Conservation (phyloP, 1,284 basidiomycete genomes). For the Amylostereum chailletii region DNA sequence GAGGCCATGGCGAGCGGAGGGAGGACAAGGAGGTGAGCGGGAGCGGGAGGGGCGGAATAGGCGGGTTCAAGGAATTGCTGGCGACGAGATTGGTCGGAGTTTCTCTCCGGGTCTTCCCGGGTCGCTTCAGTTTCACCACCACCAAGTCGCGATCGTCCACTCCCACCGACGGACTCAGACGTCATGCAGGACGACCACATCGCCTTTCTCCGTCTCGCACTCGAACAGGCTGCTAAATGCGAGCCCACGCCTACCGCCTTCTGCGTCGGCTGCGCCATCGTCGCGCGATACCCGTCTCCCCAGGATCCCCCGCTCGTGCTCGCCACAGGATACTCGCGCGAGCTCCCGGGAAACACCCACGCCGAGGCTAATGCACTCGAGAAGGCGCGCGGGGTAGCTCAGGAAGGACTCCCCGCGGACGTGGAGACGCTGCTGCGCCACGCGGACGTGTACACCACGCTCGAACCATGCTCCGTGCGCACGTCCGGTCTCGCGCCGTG, state of each 20-base stretch:
- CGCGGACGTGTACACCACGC: constrained; percentile 85
- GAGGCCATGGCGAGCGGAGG: constrained; percentile 44
- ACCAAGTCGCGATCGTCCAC: too few species aligned
- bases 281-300: constrained; percentile 34
- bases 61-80: constrained; percentile 2
- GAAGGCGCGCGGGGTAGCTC: constrained; percentile 52
- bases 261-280: constrained; percentile 88
- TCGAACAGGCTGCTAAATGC: constrained; percentile 70
- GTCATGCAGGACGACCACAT: constrained; percentile 25
- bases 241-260: constrained; percentile 76
- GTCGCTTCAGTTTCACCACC: too few species aligned
- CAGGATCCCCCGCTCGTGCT: constrained; percentile 43
- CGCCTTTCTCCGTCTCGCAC: constrained; percentile 54
- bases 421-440: constrained; percentile 42
- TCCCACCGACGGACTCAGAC: too few species aligned
- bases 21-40: not conserved
- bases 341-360: constrained; percentile 93
- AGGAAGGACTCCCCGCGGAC: constrained; percentile 28
- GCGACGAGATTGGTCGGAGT: constrained; percentile 3
- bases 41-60: not conserved
- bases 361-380: constrained; percentile 92
- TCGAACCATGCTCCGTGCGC: constrained; percentile 93
- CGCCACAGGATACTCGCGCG: constrained; percentile 84
- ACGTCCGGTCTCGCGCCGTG: constrained; percentile 86
- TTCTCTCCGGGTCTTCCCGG: not conserved